A percentile compares a stretch with the other conserved stretches of the same genome.
These are phyloP conservation scores for Myriosclerotinia duriaeana DNA, from an alignment of 2,329 filamentous ascomycete species.

Conservation along the genomic window DNA sequence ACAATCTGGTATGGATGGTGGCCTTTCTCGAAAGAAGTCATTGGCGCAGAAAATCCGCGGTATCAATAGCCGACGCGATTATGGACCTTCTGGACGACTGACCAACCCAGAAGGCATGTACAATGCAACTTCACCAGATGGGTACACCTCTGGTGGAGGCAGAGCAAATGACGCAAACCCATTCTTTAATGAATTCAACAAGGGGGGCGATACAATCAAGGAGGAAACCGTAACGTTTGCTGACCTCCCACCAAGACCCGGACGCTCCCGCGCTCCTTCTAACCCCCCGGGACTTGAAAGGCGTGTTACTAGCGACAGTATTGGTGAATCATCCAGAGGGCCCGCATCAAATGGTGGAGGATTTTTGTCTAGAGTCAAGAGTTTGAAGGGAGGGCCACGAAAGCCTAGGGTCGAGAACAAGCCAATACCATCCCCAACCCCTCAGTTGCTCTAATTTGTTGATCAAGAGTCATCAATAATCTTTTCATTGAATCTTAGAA, in stretches of 20 bases:
- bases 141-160: constrained; percentile 41
- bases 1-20: constrained; percentile 53
- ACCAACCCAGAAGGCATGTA: constrained; percentile 55
- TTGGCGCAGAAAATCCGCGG: constrained; percentile 87
- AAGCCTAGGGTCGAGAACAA: constrained; percentile 40
- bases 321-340: constrained; percentile 43
- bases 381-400: constrained; percentile 69
- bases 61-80: constrained; percentile 68
- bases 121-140: constrained; percentile 39
- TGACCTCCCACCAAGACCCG: constrained; percentile 40
- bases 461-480: neutral
- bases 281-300: constrained; percentile 64
- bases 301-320: constrained; percentile 60
- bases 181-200: constrained; percentile 77
- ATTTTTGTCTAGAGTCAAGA: constrained; percentile 78
- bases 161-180: constrained; percentile 62
- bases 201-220: constrained; percentile 57
- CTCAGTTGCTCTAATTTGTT: constrained; percentile 13
- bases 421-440: constrained; percentile 5
- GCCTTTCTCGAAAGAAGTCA: constrained; percentile 87
- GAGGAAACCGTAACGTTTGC: constrained; percentile 55
- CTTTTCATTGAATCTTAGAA: neutral
- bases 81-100: constrained; percentile 57
- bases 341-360: constrained; percentile 44
- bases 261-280: constrained; percentile 51